Evolutionary conservation across 1,284 basidiomycete genomes (phyloP), one percentile per base, ranked within the genome.

Genomic region (Sanghuangporus sanghuang): DNA sequence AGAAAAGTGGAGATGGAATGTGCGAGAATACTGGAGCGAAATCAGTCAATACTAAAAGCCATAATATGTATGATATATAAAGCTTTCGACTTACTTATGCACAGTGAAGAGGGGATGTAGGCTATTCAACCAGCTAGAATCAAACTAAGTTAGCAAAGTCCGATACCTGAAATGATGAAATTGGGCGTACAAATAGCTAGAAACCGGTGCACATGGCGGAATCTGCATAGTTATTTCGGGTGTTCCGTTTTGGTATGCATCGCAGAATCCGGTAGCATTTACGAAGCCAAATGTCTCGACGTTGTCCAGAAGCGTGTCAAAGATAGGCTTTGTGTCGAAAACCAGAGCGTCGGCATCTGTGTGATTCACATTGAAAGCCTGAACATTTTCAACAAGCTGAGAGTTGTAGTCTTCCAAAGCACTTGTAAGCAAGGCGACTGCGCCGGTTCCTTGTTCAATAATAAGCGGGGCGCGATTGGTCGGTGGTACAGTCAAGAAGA

Each of bases 401-500:
- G 68, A 52, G 68, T 87, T 87, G 75, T 82, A 87, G 69, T 81
- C 76, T 6, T 74, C 73, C 18, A 85, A 75, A 46, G 79, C 73
- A 8, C 75, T 65, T 2, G 72, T 75, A 66, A 86, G 76, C 32
- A 71, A 71, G 0, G 73, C 63, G 27, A 76, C 75, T 12, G 74
- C 73, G 0, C 69, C 64, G 0, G 72, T 61, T 5, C 85, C 85
- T 75, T 85, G 82, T 66, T 77, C 75, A 32, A 85, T 64, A 63
- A 80, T 71, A 12, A 85, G 76, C 1, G 86, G 86, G 0, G 85
- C 78, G 55, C 85, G 80, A 68, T 88, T 78, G 27, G 79, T 81
- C 7, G 85, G 84, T 1, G 86, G 86, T 9, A 88, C 85, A n/a
- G 83, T 86, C 50, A 88, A 74, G 76, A 88, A 85, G 14, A 87